phyloP scores from a whole-genome alignment of 495 filamentous ascomycete genomes.

The Symbiotaphrina buchneri region DNA sequence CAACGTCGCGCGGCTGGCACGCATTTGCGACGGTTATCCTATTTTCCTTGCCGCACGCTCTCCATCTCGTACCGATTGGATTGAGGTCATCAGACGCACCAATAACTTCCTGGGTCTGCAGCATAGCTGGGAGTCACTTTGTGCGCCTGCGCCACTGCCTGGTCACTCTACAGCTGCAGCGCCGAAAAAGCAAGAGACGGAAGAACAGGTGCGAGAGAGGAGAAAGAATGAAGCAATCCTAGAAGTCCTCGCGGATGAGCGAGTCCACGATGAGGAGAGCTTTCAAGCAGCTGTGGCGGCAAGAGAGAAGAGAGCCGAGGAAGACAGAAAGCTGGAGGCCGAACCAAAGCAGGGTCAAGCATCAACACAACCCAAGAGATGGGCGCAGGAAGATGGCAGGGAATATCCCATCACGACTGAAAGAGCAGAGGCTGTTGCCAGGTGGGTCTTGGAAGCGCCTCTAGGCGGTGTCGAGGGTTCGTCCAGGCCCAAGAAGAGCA shows the following conservation, averaged over 20 bases:
- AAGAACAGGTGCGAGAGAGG: constrained; percentile 26
- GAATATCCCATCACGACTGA: constrained; percentile 50
- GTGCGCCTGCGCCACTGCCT: constrained; percentile 40
- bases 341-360: constrained; percentile 5
- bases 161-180: constrained; percentile 9
- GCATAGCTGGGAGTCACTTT: constrained; percentile 45
- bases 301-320: constrained; percentile 20
- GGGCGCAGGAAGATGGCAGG: constrained; percentile 39
- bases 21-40: constrained; percentile 57
- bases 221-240: constrained; percentile 38
- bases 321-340: no score
- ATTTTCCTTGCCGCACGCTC: constrained; percentile 53
- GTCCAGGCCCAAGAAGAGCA: no score
- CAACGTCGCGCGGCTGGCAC: constrained; percentile 52
- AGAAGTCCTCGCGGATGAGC: constrained; percentile 38
- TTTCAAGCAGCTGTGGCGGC: constrained; percentile 38
- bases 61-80: constrained; percentile 55
- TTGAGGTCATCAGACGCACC: constrained; percentile 41
- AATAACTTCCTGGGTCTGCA: constrained; percentile 41
- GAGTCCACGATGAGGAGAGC: constrained; percentile 36
- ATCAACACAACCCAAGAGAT: constrained; percentile 22
- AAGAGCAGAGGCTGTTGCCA: constrained; percentile 37
- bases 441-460: constrained; percentile 49
- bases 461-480: constrained; percentile 12
- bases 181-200: constrained; percentile 19